Evolutionary conservation across 192 early-diverging fungal species (phyloP).

Genomic region (Coemansia sp.): DNA sequence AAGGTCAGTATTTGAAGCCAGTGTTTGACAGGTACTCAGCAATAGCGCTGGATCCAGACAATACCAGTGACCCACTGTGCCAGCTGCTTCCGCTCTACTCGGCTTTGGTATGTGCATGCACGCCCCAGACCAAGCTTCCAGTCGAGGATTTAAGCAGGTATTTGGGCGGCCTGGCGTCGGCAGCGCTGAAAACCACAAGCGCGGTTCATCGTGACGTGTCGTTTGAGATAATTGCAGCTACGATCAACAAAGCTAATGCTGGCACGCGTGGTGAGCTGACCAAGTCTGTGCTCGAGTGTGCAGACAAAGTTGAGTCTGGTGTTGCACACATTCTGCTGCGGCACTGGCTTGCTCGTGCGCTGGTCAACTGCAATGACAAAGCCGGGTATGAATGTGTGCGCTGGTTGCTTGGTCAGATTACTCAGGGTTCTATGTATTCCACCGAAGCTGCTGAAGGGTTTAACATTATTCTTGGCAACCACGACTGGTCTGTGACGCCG

Average conservation of each 20-base stretch:
- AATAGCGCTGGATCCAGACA: background rate
- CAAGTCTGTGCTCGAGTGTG: conserved; percentile 15
- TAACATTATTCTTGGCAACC: conserved; percentile 72
- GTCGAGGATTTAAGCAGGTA: conserved; percentile 53
- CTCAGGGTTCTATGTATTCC: conserved; percentile 6
- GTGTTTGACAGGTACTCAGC: conserved; percentile 26
- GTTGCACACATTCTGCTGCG: conserved; percentile 17
- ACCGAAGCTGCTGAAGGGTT: conserved; percentile 65
- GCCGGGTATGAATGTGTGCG: conserved; percentile 34
- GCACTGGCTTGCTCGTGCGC: conserved; percentile 47
- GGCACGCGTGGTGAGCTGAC: conserved; percentile 37
- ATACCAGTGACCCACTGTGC: background rate
- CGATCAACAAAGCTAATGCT: conserved; percentile 65
- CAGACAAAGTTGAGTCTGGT: background rate
- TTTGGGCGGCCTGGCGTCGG: conserved; percentile 38
- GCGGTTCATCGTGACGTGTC: conserved; percentile 52
- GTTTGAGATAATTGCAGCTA: conserved; percentile 60
- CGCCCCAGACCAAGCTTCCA: conserved; percentile 54
- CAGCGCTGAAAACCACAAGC: conserved; percentile 48
- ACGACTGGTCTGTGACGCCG: conserved; percentile 69
- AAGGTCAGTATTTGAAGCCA: conserved; percentile 18
- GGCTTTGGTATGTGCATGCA: conserved; percentile 39
- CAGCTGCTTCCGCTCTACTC: conserved; percentile 38
- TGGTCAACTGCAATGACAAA: conserved; percentile 45
- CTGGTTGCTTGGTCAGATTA: conserved; percentile 37